Conservation (phyloP, 768 basidiomycete species). For the Termitomyces sp. region DNA sequence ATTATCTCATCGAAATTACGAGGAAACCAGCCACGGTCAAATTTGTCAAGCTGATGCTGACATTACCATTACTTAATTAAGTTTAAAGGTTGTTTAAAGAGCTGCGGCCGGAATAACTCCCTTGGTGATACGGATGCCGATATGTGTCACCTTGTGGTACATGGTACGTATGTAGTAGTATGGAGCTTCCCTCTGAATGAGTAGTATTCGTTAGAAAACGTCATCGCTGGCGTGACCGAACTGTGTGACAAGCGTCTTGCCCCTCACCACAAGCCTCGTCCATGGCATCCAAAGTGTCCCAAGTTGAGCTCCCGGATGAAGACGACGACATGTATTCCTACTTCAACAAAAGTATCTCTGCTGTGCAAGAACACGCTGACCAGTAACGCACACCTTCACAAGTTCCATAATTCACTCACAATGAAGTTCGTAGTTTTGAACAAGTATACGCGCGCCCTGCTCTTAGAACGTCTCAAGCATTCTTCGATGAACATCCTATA, state of each 20-base stretch:
- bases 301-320: constrained; percentile 6
- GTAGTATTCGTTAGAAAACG: too few species aligned
- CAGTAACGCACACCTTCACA: constrained; percentile 19
- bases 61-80: too few species aligned
- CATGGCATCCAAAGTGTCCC: constrained; percentile 3
- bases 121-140: background rate
- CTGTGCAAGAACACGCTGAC: constrained; percentile 34
- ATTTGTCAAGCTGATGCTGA: too few species aligned
- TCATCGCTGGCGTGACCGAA: background rate
- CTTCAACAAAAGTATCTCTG: constrained; percentile 33
- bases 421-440: constrained; percentile 34
- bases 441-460: constrained; percentile 41
- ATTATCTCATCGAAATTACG: too few species aligned
- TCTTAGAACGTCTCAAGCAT: constrained; percentile 26
- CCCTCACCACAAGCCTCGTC: too few species aligned
- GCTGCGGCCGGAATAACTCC: background rate
- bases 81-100: too few species aligned
- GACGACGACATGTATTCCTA: constrained; percentile 28
- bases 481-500: constrained; percentile 32
- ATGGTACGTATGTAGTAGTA: background rate
- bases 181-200: too few species aligned
- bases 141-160: background rate
- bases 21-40: too few species aligned
- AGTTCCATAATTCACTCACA: background rate
- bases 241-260: background rate